These are phyloP conservation scores for Excoecaria cochinchinensis DNA, from an alignment of 345 rosid species.

Conservation along the genomic window DNA sequence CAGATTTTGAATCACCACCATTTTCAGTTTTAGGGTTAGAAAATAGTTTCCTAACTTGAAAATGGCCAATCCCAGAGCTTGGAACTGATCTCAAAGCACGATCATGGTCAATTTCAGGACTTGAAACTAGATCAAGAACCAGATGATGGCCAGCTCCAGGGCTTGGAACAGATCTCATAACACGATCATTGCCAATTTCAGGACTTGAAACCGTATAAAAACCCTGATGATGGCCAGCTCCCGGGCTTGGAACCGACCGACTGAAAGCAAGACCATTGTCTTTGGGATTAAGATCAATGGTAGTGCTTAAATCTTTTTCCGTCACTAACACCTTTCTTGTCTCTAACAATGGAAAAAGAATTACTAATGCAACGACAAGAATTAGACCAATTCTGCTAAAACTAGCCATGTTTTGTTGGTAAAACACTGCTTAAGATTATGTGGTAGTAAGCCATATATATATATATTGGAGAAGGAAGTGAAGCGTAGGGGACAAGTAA, in stretches of 20 bases:
- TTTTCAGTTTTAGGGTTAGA: neutral
- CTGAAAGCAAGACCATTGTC: no score
- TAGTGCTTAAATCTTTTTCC: neutral
- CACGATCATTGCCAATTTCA: neutral
- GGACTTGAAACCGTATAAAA: no score
- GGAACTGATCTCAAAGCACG: neutral
- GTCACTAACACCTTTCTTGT: neutral
- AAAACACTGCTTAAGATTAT: no score
- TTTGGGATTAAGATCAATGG: no score
- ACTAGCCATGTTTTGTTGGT: neutral
- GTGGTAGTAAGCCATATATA: neutral
- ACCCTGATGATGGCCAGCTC: no score
- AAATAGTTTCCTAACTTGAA: neutral
- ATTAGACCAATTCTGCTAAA: neutral
- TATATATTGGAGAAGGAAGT: neutral
- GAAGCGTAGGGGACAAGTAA: constrained; percentile 10
- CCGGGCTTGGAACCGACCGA: no score
- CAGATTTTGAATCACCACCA: neutral
- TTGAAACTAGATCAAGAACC: no score
- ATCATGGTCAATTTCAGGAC: neutral
- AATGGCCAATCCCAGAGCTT: neutral
- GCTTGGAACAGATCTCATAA: neutral
- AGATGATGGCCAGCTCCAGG: neutral
- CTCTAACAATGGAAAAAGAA: neutral
- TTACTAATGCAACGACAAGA: neutral